phyloP scores from a whole-genome alignment of 1,284 basidiomycete species.

The Apiotrichum akiyoshidainum region DNA sequence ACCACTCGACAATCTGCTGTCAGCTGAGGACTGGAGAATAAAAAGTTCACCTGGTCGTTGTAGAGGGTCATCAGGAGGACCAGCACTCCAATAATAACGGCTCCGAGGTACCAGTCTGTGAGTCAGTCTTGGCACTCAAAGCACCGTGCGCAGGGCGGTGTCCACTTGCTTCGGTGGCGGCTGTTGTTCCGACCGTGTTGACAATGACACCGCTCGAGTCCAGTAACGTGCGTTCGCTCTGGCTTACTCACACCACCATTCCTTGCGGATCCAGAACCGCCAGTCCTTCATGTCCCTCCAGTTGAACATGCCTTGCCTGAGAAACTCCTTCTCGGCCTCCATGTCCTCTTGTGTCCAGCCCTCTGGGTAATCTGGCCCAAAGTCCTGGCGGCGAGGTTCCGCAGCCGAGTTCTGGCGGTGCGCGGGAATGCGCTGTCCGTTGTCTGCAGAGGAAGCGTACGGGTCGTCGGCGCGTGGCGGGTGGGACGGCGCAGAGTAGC shows the following conservation, averaged over 20 bases:
- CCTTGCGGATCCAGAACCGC: slow-evolving; percentile 57
- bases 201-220: neutral
- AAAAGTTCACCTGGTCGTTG: slow-evolving; percentile 53
- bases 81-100: slow-evolving; percentile 52
- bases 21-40: neutral
- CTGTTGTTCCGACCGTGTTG: no score
- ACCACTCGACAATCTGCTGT: slow-evolving; percentile 62
- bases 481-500: no score
- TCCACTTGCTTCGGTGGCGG: no score
- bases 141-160: neutral
- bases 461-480: no score
- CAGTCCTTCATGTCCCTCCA: slow-evolving; percentile 53
- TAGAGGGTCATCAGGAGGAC: slow-evolving; percentile 63
- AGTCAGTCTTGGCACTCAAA: slow-evolving; percentile 7
- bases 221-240: neutral
- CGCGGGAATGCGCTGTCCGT: neutral
- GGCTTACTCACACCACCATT: slow-evolving; percentile 56
- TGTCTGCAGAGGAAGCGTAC: no score
- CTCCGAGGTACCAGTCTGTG: slow-evolving; percentile 56
- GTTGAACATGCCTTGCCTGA: slow-evolving; percentile 52
- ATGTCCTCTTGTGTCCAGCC: slow-evolving; percentile 47
- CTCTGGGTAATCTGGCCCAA: slow-evolving; percentile 23
- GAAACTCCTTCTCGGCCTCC: slow-evolving; percentile 44
- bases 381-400: neutral
- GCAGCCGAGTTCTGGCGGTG: neutral